These are phyloP conservation scores for Caloboletus firmus DNA, from an alignment of 1,284 basidiomycete species.

Conservation along the genomic window DNA sequence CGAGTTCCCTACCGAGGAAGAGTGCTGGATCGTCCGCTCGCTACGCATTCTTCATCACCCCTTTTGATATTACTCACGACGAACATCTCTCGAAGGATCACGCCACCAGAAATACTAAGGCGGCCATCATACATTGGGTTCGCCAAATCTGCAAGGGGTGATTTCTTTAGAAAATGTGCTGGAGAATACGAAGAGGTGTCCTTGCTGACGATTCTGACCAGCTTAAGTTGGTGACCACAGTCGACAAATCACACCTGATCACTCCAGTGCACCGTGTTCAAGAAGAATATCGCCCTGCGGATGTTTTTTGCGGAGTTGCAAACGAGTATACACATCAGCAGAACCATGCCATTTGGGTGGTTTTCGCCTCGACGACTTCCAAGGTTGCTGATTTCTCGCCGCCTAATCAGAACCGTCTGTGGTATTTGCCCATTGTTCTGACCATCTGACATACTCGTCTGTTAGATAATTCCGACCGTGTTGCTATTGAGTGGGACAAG, in stretches of 20 bases:
- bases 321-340: slow-evolving; percentile 1
- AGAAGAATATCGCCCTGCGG: background rate
- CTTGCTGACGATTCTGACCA: background rate
- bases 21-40: too few species aligned
- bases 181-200: too few species aligned
- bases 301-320: slow-evolving; percentile 2
- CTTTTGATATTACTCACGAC: too few species aligned
- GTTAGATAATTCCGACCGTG: background rate
- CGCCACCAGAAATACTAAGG: too few species aligned
- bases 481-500: background rate
- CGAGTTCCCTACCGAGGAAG: too few species aligned
- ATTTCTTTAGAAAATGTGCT: too few species aligned
- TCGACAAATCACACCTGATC: background rate
- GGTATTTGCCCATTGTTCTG: too few species aligned
- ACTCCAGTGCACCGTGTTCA: background rate
- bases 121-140: too few species aligned
- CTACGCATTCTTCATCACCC: too few species aligned
- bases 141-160: too few species aligned
- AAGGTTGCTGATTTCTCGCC: slow-evolving; percentile 10
- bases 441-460: too few species aligned
- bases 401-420: slow-evolving; percentile 3
- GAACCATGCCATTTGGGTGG: slow-evolving; percentile 11
- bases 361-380: slow-evolving; percentile 17
- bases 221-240: background rate
- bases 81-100: too few species aligned